Evolutionary conservation across 2,329 filamentous ascomycete species (phyloP).

Genomic region (Colletotrichum filicis): DNA sequence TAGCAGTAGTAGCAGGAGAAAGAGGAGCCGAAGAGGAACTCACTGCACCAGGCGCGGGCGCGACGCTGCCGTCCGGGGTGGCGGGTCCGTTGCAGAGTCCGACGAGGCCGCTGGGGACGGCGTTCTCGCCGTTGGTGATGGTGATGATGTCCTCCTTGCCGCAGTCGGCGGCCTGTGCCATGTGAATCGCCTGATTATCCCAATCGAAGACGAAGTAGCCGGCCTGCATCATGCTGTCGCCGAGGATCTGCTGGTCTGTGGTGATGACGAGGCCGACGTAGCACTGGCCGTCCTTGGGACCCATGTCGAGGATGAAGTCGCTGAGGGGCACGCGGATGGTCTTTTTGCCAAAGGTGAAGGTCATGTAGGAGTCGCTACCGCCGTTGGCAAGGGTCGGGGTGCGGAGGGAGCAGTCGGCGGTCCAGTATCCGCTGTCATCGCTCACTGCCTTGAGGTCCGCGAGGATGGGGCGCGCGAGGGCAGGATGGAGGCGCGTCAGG

Average conservation of each 20-base stretch:
- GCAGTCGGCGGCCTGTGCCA: slow-evolving; percentile 54
- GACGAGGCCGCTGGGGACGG: slow-evolving; percentile 44
- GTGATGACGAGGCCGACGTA: slow-evolving; percentile 54
- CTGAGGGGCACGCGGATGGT: slow-evolving; percentile 54
- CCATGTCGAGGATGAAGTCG: slow-evolving; percentile 61
- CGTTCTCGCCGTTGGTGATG: slow-evolving; percentile 44
- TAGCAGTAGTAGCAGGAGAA: neutral
- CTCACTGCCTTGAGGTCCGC: slow-evolving; percentile 52
- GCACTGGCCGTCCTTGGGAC: slow-evolving; percentile 46
- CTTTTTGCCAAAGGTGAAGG: slow-evolving; percentile 59
- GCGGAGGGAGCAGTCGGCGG: slow-evolving; percentile 54
- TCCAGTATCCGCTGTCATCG: slow-evolving; percentile 55
- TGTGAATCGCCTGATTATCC: slow-evolving; percentile 54
- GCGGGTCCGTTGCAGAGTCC: slow-evolving; percentile 49
- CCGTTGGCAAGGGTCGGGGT: slow-evolving; percentile 41
- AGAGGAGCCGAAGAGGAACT: neutral
- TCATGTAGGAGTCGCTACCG: slow-evolving; percentile 45
- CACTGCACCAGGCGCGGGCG: slow-evolving; percentile 11
- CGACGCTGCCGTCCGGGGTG: slow-evolving; percentile 3
- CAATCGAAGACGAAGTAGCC: slow-evolving; percentile 60
- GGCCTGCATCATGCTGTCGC: slow-evolving; percentile 54
- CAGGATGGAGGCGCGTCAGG: slow-evolving; percentile 56
- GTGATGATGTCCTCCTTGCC: slow-evolving; percentile 50
- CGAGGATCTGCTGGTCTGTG: slow-evolving; percentile 55
- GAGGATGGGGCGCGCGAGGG: slow-evolving; percentile 55